Conservation (phyloP, 805 yeast species). For the Naumovozyma baii region DNA sequence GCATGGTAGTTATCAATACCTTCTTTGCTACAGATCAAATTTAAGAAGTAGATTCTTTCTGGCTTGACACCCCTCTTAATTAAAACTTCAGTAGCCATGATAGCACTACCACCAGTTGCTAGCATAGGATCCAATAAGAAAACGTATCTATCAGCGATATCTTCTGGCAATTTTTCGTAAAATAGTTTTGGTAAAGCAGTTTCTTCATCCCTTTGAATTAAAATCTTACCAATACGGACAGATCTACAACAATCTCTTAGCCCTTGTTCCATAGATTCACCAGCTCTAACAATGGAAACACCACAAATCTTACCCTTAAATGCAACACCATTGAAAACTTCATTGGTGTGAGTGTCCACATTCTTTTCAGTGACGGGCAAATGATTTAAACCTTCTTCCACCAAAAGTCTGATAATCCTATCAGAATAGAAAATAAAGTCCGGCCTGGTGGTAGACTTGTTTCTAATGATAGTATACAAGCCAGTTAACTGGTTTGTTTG, state of each 20-base stretch:
- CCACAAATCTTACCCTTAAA: slow-evolving; percentile 95
- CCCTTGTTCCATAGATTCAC: slow-evolving; percentile 98
- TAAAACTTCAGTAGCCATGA: slow-evolving; percentile 92
- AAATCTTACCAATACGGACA: slow-evolving; percentile 90
- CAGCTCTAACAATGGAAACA: slow-evolving; percentile 95
- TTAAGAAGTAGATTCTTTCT: slow-evolving; percentile 81
- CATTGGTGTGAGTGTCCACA: slow-evolving; percentile 71
- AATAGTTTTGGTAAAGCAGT: slow-evolving; percentile 87
- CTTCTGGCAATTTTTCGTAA: slow-evolving; percentile 90
- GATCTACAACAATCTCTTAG: slow-evolving; percentile 94
- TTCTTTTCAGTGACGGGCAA: slow-evolving; percentile 68
- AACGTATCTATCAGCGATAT: slow-evolving; percentile 79
- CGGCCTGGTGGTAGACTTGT: slow-evolving; percentile 67
- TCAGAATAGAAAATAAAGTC: slow-evolving; percentile 95
- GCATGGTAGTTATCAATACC: slow-evolving; percentile 74
- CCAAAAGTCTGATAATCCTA: slow-evolving; percentile 83
- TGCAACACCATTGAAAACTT: slow-evolving; percentile 61
- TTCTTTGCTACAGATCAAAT: slow-evolving; percentile 89
- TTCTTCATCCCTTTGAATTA: slow-evolving; percentile 97
- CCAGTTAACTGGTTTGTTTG: slow-evolving; percentile 88
- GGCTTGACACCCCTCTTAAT: slow-evolving; percentile 77
- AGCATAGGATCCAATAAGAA: slow-evolving; percentile 92
- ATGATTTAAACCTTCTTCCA: slow-evolving; percentile 91
- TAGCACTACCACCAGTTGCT: slow-evolving; percentile 98
- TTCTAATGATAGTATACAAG: slow-evolving; percentile 83